These are phyloP conservation scores for Salix arbutifolia DNA, from an alignment of 345 rosid genomes.

Conservation along the genomic window DNA sequence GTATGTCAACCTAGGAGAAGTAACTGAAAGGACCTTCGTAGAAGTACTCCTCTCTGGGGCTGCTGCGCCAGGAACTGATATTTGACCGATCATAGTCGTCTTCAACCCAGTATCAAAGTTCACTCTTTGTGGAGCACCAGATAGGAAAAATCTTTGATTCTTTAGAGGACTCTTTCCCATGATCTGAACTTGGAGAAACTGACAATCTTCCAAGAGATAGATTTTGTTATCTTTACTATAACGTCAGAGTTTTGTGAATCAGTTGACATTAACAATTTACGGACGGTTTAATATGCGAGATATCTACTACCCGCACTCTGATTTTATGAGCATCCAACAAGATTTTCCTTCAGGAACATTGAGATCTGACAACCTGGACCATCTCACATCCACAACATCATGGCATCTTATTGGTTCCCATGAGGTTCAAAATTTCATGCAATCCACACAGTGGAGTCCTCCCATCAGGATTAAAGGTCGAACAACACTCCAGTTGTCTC, in stretches of 20 bases:
- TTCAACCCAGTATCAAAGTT: constrained; percentile 41
- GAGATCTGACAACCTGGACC: constrained; percentile 94
- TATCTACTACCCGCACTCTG: constrained; percentile 99
- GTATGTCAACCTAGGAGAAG: neutral
- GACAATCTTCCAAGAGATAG: constrained; percentile 74
- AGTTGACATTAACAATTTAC: constrained; percentile 39
- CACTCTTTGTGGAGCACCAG: constrained; percentile 48
- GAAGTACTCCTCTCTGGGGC: constrained; percentile 47
- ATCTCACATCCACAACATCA: constrained; percentile 92
- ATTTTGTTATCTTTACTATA: constrained; percentile 61
- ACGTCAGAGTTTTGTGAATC: constrained; percentile 49
- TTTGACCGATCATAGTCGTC: constrained; percentile 36
- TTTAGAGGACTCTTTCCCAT: constrained; percentile 48
- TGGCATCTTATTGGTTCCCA: constrained; percentile 96
- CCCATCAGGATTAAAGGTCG: constrained; percentile 93
- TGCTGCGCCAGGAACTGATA: constrained; percentile 41
- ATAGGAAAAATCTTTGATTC: constrained; percentile 50
- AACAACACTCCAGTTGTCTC: constrained; percentile 91
- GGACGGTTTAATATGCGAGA: constrained; percentile 87
- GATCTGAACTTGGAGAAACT: constrained; percentile 62
- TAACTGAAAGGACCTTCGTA: constrained; percentile 40
- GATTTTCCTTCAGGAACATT: constrained; percentile 91
- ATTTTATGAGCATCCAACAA: constrained; percentile 94
- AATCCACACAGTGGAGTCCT: constrained; percentile 89
- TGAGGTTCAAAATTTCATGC: constrained; percentile 86